Evolutionary conservation across 495 filamentous ascomycete species (phyloP).

Genomic region (Talaromyces trachyspermus): DNA sequence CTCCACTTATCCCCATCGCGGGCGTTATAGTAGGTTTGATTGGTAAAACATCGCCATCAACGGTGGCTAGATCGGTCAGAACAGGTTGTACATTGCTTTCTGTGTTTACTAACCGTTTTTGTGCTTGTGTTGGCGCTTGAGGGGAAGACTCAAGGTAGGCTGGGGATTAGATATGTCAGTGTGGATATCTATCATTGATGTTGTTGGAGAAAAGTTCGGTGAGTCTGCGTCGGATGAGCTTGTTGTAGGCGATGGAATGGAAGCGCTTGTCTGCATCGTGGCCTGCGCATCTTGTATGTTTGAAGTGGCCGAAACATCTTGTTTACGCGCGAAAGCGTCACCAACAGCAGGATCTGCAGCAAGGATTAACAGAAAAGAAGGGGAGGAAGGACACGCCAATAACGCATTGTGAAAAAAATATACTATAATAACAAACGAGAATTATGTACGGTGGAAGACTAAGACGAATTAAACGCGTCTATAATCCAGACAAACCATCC

Average conservation of each 20-base stretch:
- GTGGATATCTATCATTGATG: conserved; percentile 6
- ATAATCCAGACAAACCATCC: too few relatives aligned
- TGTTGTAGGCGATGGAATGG: not conserved
- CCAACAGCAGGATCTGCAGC: not conserved
- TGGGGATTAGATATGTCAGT: conserved; percentile 4
- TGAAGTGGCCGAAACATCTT: conserved; percentile 4
- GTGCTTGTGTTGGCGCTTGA: not conserved
- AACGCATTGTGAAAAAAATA: not conserved
- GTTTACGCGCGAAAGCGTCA: too few relatives aligned
- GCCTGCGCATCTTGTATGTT: not conserved
- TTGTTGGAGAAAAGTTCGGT: not conserved
- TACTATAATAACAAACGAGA: too few relatives aligned
- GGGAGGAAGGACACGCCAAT: not conserved
- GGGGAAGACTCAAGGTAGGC: not conserved
- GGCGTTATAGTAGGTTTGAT: conserved; percentile 71
- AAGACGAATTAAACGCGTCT: too few relatives aligned
- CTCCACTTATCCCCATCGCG: conserved; percentile 69
- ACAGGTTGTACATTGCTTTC: not conserved
- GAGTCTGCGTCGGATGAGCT: not conserved
- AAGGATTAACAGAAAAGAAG: not conserved
- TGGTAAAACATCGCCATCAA: conserved; percentile 44
- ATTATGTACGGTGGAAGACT: too few relatives aligned
- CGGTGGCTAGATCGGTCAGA: not conserved
- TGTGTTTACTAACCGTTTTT: not conserved
- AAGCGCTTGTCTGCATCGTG: not conserved